These are phyloP conservation scores for Boletus tylopilopsis DNA, from an alignment of 768 basidiomycete genomes.

Conservation along the genomic window DNA sequence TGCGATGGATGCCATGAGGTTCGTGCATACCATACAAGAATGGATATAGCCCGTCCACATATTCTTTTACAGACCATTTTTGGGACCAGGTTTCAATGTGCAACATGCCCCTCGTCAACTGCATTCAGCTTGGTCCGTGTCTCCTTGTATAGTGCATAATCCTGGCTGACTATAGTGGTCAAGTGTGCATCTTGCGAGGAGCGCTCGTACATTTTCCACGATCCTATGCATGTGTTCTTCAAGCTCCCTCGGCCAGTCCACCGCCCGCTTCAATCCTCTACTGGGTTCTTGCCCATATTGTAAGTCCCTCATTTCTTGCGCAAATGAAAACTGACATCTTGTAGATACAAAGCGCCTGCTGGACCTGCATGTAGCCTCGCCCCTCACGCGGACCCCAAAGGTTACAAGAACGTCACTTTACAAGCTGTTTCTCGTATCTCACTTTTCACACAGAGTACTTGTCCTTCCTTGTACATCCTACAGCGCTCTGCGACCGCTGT, in stretches of 20 bases:
- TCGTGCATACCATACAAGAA: constrained; percentile 16
- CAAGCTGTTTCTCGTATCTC: neutral
- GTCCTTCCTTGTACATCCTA: constrained; percentile 50
- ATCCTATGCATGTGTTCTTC: constrained; percentile 85
- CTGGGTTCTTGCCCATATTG: constrained; percentile 69
- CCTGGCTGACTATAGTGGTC: neutral
- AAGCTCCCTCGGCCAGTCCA: constrained; percentile 81
- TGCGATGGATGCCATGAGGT: constrained; percentile 65
- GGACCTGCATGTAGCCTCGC: constrained; percentile 46
- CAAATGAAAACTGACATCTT: constrained; percentile 1
- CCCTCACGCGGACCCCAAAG: constrained; percentile 48
- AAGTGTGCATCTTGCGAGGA: constrained; percentile 82
- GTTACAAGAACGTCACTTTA: constrained; percentile 37
- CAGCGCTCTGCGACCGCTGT: constrained; percentile 85
- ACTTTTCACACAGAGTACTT: constrained; percentile 53
- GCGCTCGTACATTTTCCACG: constrained; percentile 73
- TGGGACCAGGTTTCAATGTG: constrained; percentile 86
- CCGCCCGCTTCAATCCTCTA: constrained; percentile 47
- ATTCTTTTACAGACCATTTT: constrained; percentile 52
- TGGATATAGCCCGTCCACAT: neutral
- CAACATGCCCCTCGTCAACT: constrained; percentile 72
- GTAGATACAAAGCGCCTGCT: constrained; percentile 61
- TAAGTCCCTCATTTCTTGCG: constrained; percentile 30
- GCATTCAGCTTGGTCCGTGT: constrained; percentile 66
- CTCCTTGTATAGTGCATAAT: neutral